These are phyloP conservation scores for Cucurbita moschata DNA, from an alignment of 306 rosid species.

Conservation along the genomic window DNA sequence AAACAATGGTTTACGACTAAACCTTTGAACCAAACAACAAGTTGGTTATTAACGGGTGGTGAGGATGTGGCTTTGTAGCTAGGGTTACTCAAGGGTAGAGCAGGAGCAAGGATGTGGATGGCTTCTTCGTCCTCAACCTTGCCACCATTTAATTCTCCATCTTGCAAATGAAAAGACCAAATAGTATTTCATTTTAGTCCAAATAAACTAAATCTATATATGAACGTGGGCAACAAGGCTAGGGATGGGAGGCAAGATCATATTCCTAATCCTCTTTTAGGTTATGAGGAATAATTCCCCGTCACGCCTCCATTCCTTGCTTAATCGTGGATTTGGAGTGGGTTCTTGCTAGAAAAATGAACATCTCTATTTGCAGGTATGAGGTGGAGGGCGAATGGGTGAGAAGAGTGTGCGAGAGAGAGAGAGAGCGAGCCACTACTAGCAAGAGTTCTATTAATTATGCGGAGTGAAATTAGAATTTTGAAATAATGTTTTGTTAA, in stretches of 20 bases:
- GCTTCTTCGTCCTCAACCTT: no score
- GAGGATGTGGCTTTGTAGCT: no score
- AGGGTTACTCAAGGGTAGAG: no score
- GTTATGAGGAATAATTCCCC: no score
- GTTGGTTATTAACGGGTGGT: no score
- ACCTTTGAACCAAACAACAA: no score
- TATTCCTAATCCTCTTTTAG: not conserved
- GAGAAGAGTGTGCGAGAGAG: not conserved
- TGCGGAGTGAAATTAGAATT: not conserved
- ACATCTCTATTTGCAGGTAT: not conserved
- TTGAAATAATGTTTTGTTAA: not conserved
- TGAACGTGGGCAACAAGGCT: not conserved
- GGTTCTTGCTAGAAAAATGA: not conserved
- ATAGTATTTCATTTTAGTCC: not conserved
- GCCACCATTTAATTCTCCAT: no score
- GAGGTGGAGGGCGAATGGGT: not conserved
- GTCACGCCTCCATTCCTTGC: not conserved
- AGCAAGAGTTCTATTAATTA: not conserved
- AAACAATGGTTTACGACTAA: no score
- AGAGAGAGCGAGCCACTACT: not conserved
- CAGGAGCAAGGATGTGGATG: no score
- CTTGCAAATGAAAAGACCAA: not conserved
- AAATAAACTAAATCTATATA: no score
- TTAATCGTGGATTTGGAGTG: not conserved
- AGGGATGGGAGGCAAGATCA: not conserved